Conservation (phyloP, 495 filamentous ascomycete species). For the Neurospora sp. region DNA sequence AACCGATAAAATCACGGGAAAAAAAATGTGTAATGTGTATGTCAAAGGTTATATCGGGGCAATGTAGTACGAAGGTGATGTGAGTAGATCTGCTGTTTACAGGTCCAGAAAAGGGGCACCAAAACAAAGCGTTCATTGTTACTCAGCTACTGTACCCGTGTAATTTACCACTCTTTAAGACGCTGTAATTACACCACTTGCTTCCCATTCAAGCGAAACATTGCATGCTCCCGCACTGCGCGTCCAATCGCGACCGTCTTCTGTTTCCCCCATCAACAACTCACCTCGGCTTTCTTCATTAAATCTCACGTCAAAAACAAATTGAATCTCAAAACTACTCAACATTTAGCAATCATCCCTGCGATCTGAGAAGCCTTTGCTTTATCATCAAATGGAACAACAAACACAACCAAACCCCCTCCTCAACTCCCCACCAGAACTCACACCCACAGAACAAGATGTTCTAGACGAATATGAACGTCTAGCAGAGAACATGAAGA, state of each 20-base stretch:
- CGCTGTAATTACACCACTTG: not conserved
- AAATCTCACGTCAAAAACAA: not conserved
- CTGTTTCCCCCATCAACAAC: not conserved
- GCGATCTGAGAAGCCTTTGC: not conserved
- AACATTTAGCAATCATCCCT: not conserved
- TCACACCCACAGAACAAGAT: constrained; percentile 81
- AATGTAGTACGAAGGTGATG: not conserved
- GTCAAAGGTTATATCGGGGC: not conserved
- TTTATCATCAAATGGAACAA: constrained; percentile 19
- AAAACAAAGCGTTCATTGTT: not conserved
- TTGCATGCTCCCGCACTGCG: not conserved
- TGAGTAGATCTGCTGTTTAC: not conserved
- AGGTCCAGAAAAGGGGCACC: not conserved
- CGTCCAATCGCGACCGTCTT: not conserved
- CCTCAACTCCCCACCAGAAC: constrained; percentile 36
- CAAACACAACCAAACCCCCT: constrained; percentile 9
- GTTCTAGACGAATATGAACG: constrained; percentile 87
- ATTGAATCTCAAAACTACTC: not conserved
- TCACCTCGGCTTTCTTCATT: not conserved
- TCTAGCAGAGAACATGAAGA: constrained; percentile 83
- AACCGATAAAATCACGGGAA: not conserved
- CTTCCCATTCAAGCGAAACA: not conserved
- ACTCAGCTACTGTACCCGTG: not conserved
- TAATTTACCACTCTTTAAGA: not conserved
- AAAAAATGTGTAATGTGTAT: not conserved